Evolutionary conservation across 148 eudicot genomes (phyloP), one percentile per base, ranked within the genome.

Genomic region (Rhododendron kiyosumense): DNA sequence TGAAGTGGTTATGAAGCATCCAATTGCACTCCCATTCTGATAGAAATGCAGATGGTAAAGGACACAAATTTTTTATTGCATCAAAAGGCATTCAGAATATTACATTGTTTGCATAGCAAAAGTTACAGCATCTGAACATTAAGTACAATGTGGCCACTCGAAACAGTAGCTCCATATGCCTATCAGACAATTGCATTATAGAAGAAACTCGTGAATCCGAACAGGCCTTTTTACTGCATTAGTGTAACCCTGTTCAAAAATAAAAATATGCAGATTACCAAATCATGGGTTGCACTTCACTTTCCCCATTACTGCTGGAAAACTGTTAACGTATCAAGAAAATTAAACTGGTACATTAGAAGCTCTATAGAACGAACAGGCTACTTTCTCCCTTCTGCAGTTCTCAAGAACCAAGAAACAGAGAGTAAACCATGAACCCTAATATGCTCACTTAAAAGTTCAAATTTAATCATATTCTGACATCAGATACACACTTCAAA

Each of bases 221-320:
- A 95, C 96, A 34, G 99, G 99, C 87, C 96, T 94, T 88, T 94
- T 97, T 30, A 97, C 99, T 65, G 99, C 99, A 91, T 97, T 97
- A 54, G 99, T 97, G 86, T 90, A 95, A 57, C 99, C 99, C 99
- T 97, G 94, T 89, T 89, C 46, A 84, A 81, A 43, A 83, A 34
- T 8, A 18, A 43, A 51, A 48, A 65, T 2, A 26, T 6, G n/a
- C n/a, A 83, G 75, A 81, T 30, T 45, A 63, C 14, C 38, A 67
- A 20, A 77, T 38, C 48, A 22, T 48, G 69, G 22, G 65, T 15
- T 17, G 30, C 30, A 41, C 57, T 11, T 45, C 43, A 26, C 26
- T 69, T 67, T 84, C 65, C 32, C 24, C 81, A 36, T 17, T 36
- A 32, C 22, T 36, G 15, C 7, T 11, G 49, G 5, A 30, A 38